Evolutionary conservation across 2,329 filamentous ascomycete genomes (phyloP), one percentile per base, ranked within the genome.

Genomic region (Pseudogymnoascus sp.): DNA sequence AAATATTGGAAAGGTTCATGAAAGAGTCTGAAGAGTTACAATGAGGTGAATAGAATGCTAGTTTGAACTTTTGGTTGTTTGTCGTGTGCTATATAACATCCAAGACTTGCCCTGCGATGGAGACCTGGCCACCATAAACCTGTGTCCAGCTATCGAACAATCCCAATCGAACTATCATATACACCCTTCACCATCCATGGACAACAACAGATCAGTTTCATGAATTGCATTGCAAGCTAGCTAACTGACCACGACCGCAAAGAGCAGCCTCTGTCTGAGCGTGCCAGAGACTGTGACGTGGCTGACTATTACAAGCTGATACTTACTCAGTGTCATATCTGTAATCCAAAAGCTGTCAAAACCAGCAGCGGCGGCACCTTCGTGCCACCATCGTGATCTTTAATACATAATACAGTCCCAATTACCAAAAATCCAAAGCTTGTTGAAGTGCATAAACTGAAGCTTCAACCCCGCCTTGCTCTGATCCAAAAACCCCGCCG

Each of bases 401-500:
- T 20, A 35, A 20, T 53, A 53, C 47, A 53, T 53, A 53, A 33
- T 53, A 53, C 47, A 53, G 47, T 53, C 47, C 47, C 47, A 53
- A 53, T 53, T 53, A 53, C 47, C 28, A 53, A 53, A 47, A 53
- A 20, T 33, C 28, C 28, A 53, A 53, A 53, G 47, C 47, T 53
- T 33, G 28, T 33, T 35, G 28, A 39, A 58, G 12, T 37, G 57
- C 57, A 58, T 38, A 7, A 58, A 38, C 18, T 37, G 25, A 58
- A 39, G 20, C 20, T 25, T 6, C 33, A 58, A 39, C 35, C 57
- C 25, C 57, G 37, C 37, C 57, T 20, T 39, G 25, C 57, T 39
- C 57, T 38, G 35, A 58, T 58, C 57, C 57, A 58, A 58, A 58
- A 58, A 58, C 33, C 35, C 37, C 57, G 57, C 57, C 57, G 8